Base-by-base conservation (phyloP, 352 stramenopile species). In the Globisporangium splendens region DNA sequence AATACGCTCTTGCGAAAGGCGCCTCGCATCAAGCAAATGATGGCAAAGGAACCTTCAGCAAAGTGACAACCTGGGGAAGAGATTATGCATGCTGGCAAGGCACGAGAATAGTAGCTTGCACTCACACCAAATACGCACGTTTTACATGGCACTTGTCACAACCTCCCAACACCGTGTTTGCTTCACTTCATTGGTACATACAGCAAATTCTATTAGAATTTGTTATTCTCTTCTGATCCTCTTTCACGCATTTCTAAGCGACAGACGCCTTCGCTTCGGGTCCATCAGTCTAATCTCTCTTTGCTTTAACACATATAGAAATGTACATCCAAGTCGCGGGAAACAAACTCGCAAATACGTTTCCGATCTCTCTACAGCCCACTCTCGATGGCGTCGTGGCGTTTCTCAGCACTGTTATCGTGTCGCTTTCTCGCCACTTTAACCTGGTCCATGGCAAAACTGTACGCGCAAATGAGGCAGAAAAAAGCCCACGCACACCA, bases 1-100 rank as follows among this genome's bases (percentile, higher is more conserved):
- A 94, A 93, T 46, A 77, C 83, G 33, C 68, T 92, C 15, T 71
- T 93, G 38, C 81, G 79, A 38, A 91, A 91, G 46, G 65, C 79
- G 8, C 77, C 82, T 24, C 77, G 82, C 5, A 68, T 90, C 42
- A 76, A 91, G 64, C 75, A 79, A 68, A 83, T 91, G 59, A 81
- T 91, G 56, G 55, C 70, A 5, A 47, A 66, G 48, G 46, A 56
- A 17, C 33, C 15, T 35, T 22, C 24, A 28, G 21, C 17, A 24
- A 28, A 8, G 6, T 20, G 18, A 3, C 2, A 31, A 5, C 5
- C 24, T 31, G 24, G 24, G 24, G 24, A 31, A 31, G 24, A 31
- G 24, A 31, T 2, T 31, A 6, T 31, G 24, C 24, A 31, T 31
- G 24, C 24, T 31, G 24, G 5, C 24, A 31, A 31, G 24, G 24